Base-by-base conservation (phyloP, 2,329 filamentous ascomycete genomes). In the Ophioceras dolichostomum region DNA sequence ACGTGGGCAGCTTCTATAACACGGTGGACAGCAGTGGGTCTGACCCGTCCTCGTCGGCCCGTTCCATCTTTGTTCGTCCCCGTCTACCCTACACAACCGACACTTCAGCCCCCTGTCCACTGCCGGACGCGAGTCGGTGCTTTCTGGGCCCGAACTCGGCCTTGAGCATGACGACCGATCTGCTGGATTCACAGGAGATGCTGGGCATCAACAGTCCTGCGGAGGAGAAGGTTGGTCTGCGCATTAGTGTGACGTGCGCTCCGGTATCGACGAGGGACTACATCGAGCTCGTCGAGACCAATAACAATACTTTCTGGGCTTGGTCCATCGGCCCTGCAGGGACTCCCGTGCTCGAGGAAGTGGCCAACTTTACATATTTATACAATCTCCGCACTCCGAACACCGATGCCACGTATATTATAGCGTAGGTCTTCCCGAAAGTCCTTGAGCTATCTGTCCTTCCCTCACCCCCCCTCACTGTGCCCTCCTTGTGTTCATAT, bases 131-230 rank as follows among this genome's bases (percentile, higher is more conserved):
- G 4, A 24, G 20, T 12, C 31, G 30, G 8, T 38, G 36, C 24
- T 19, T 8, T 12, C 22, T 29, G 10, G 36, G 36, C 13, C 36
- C 28, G 30, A 20, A 38, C 20, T 30, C 30, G 8, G 36, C 22
- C 4, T 29, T 38, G 3, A 34, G 21, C 16, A 26, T 38, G 21
- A 34, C 14, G 18, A 33, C 36, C 8, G 12, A 16, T 8, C 12
- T 14, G 4, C 30, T 38, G 9, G 28, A 38, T 31, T 38, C 36
- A 4, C 36, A 38, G 6, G 10, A 10, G 8, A 33, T 38, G 36
- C 18, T 38, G 6, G 36, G 36, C 21, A 34, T 38, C 31, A 38
- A 38, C 21, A n/a, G n/a, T n/a, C n/a, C n/a, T n/a, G n/a, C n/a
- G n/a, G n/a, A n/a, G n/a, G n/a, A n/a, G n/a, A n/a, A n/a, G n/a